Conservation (phyloP, 345 rosid genomes). For the Brassica juncea region DNA sequence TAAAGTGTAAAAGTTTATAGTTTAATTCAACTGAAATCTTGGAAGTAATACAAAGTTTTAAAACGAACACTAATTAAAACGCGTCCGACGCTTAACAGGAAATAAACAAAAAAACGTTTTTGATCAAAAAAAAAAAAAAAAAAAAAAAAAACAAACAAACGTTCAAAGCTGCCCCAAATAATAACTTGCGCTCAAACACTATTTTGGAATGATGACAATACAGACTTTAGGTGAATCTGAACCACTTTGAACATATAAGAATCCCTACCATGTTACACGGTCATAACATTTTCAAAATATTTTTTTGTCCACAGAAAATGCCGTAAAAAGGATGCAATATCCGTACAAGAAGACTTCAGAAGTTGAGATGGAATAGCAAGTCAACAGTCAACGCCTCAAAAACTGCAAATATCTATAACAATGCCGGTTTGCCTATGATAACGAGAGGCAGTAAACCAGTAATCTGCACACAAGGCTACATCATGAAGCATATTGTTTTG, state of each 20-base stretch:
- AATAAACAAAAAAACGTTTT: background rate
- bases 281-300: background rate
- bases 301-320: constrained; percentile 1
- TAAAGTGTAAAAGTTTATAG: background rate
- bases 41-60: background rate
- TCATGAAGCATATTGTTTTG: background rate
- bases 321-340: background rate
- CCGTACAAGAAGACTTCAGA: constrained; percentile 13
- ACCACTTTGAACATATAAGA: background rate
- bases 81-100: background rate
- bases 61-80: background rate
- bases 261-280: background rate
- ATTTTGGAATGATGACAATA: background rate
- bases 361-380: background rate
- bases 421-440: background rate
- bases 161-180: background rate
- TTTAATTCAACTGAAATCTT: background rate
- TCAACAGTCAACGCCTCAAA: constrained; percentile 5
- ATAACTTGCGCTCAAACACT: background rate
- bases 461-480: background rate
- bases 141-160: no score
- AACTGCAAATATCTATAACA: constrained; percentile 1
- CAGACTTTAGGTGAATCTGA: constrained; percentile 4
- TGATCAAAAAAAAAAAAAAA: background rate
- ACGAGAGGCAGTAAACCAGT: background rate